These are phyloP conservation scores for Phytopythium chamaehyphon DNA, from an alignment of 352 stramenopile species.

Conservation along the genomic window DNA sequence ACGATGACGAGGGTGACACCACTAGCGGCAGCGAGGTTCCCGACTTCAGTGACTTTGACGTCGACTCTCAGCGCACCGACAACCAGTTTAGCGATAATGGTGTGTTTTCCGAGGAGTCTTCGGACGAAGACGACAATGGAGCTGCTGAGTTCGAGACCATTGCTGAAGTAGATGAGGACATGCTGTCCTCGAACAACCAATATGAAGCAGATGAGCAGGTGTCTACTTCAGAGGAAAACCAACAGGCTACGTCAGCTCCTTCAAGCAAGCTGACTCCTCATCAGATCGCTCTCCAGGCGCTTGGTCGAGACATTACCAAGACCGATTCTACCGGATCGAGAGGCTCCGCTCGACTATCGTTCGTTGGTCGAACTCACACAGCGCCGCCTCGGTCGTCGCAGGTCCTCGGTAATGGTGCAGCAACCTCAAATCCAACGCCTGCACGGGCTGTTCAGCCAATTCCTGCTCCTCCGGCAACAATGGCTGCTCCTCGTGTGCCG, in stretches of 20 bases:
- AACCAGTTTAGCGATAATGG: conserved; percentile 7
- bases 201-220: neutral
- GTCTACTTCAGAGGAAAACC: conserved; percentile 3
- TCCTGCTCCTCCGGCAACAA: neutral
- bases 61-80: conserved; percentile 14
- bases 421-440: neutral
- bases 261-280: conserved; percentile 2
- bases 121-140: neutral
- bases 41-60: conserved; percentile 33
- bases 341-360: conserved; percentile 1
- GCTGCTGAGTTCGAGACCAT: neutral
- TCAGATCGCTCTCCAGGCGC: conserved; percentile 6
- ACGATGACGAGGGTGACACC: conserved; percentile 16
- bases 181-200: neutral
- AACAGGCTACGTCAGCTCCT: conserved; percentile 1
- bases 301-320: conserved; percentile 4
- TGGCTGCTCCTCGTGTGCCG: conserved; percentile 2
- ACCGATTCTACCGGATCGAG: neutral
- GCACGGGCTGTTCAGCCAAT: neutral
- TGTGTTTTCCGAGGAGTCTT: conserved; percentile 3
- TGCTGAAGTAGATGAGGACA: neutral
- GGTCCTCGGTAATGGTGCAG: neutral
- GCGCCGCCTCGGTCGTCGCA: neutral
- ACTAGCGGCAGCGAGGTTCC: conserved; percentile 25
- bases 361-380: neutral